Evolutionary conservation across 2,329 filamentous ascomycete species (phyloP).

Genomic region (Exophiala dermatitidis): DNA sequence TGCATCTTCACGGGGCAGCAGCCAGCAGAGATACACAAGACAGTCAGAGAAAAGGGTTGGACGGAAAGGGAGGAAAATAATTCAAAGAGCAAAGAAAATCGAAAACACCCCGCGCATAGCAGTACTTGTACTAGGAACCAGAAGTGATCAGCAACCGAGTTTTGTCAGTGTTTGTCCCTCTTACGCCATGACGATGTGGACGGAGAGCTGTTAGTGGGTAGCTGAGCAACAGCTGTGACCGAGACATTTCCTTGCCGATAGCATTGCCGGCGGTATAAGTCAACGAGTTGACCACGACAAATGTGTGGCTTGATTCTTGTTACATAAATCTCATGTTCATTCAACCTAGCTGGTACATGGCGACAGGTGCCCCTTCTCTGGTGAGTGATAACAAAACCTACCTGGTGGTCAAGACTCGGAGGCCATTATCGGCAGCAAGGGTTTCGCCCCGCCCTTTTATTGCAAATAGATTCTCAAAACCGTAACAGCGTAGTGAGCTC

Average conservation of each 20-base stretch:
- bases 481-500: background rate
- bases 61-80: background rate
- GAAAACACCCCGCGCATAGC: background rate
- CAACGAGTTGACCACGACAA: background rate
- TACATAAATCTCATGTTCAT: background rate
- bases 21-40: background rate
- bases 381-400: background rate
- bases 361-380: background rate
- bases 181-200: too few relatives aligned
- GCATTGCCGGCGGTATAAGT: background rate
- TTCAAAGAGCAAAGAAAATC: background rate
- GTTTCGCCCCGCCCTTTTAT: background rate
- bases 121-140: conserved; percentile 1
- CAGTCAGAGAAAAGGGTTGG: background rate
- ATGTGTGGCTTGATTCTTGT: background rate
- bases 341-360: background rate
- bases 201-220: background rate
- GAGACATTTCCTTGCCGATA: background rate
- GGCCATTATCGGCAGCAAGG: background rate
- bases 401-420: background rate
- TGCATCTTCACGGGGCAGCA: conserved; percentile 16
- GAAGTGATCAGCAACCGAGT: conserved; percentile 3
- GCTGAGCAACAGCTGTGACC: background rate
- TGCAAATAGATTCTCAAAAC: conserved; percentile 11
- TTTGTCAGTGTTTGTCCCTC: background rate